Base-by-base conservation (phyloP, 2,329 filamentous ascomycete species). In the Aspergillus uvarum region DNA sequence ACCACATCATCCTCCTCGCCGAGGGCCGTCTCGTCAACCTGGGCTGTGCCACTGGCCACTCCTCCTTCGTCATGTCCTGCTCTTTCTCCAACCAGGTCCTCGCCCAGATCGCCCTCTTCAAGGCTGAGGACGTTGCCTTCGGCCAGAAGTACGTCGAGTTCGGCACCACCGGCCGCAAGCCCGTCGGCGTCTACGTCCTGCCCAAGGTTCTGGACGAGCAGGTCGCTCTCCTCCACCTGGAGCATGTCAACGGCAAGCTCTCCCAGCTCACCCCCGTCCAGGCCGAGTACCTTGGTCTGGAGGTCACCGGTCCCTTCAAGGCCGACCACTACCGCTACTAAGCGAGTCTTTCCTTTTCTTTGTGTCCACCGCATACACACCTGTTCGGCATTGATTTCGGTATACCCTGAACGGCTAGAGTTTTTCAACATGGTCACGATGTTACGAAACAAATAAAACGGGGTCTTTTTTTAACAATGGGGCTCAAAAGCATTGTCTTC, bases 31-130 rank as follows among this genome's bases (percentile, higher is more conserved):
- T 99, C 68, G 95, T 99, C 84, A 99, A 99, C 89, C 86, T 99
- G 72, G 95, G 95, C 81, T 99, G 95, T 82, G 95, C 95, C 77
- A 99, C 95, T 67, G 95, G 95, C 71, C 95, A 99, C 90, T 96
- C 93, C 70, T 98, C 94, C 56, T 99, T 99, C 82, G 95, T 99
- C 85, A 98, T 99, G 95, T 97, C 93, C 73, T 99, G 95, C 90
- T 98, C 94, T 67, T 99, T 99, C 90, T 96, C 93, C 87, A 99
- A 99, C 90, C 95, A 99, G 87, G 95, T 98, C 74, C 91, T 99
- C 79, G 95, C 95, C 70, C 95, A 99, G 86, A 98, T 99, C 83
- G 89, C 96, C 85, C 85, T 99, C 75, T 99, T 82, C 90, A 98
- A 98, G 90, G 89, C 88, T 74, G 85, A 89, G 73, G 93, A 98